phyloP scores from a whole-genome alignment of 345 rosid genomes.

The Syzygium jambos region DNA sequence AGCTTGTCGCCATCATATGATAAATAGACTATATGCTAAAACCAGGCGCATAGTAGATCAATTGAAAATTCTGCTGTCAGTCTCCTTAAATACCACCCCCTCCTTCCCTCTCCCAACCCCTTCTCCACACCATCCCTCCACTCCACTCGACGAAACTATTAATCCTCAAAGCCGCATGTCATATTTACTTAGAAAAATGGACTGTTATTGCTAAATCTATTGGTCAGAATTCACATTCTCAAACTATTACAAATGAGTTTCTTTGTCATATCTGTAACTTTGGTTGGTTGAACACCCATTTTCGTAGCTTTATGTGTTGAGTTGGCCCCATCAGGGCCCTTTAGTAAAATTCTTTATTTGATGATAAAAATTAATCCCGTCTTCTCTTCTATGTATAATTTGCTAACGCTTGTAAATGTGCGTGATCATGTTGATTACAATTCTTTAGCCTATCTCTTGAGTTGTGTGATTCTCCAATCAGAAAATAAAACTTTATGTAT shows the following conservation, averaged over 20 bases:
- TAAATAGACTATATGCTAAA: background rate
- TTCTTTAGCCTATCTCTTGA: background rate
- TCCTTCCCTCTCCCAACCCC: background rate
- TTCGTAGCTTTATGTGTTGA: background rate
- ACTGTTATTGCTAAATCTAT: background rate
- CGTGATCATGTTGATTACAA: background rate
- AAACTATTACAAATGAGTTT: background rate
- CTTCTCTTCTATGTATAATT: background rate
- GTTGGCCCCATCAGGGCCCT: background rate
- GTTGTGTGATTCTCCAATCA: background rate
- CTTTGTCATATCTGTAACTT: background rate
- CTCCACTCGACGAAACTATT: background rate
- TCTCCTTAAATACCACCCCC: background rate
- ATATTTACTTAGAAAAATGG: background rate
- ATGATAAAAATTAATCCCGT: background rate
- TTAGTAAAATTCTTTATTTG: background rate
- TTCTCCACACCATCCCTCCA: background rate
- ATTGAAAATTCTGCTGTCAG: background rate
- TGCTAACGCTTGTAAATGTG: background rate
- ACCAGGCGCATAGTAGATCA: background rate
- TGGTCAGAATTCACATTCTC: background rate
- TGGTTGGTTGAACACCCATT: background rate
- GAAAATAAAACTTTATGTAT: background rate
- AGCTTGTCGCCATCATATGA: background rate
- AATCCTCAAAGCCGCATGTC: background rate